These are phyloP conservation scores for Fusarium tricinctum DNA, from an alignment of 2,329 filamentous ascomycete species.

Conservation along the genomic window DNA sequence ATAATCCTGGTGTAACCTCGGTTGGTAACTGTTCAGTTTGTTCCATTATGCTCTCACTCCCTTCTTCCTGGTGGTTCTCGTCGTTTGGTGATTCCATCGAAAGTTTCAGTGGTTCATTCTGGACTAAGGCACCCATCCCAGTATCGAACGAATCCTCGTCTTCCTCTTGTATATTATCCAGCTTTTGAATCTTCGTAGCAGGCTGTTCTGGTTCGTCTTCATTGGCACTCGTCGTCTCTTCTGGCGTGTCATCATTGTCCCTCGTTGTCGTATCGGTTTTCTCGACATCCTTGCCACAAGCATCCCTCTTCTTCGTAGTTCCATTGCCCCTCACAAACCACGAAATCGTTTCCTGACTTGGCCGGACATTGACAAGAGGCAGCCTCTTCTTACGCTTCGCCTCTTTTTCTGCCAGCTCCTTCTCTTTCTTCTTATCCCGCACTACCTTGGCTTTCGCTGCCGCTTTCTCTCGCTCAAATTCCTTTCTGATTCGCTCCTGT, in stretches of 20 bases:
- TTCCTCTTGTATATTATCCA: conserved; percentile 25
- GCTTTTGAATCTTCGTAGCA: conserved; percentile 11
- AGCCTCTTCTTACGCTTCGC: conserved; percentile 66
- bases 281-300: conserved; percentile 36
- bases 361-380: conserved; percentile 67
- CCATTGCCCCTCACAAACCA: conserved; percentile 62
- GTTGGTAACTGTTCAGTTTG: neutral
- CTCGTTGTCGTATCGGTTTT: conserved; percentile 13
- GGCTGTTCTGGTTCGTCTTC: conserved; percentile 7
- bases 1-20: neutral
- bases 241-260: neutral
- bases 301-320: conserved; percentile 51
- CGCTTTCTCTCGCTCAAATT: conserved; percentile 64
- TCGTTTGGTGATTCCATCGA: neutral
- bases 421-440: conserved; percentile 69
- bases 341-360: conserved; percentile 71
- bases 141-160: conserved; percentile 28
- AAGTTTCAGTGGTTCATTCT: neutral
- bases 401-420: conserved; percentile 64
- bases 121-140: neutral
- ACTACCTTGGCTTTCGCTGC: conserved; percentile 63
- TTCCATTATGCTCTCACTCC: neutral
- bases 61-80: neutral
- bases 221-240: neutral
- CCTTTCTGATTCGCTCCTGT: conserved; percentile 68